Evolutionary conservation across 1,139 yeast species (phyloP).

Genomic region (Schwanniomyces etchellsii): DNA sequence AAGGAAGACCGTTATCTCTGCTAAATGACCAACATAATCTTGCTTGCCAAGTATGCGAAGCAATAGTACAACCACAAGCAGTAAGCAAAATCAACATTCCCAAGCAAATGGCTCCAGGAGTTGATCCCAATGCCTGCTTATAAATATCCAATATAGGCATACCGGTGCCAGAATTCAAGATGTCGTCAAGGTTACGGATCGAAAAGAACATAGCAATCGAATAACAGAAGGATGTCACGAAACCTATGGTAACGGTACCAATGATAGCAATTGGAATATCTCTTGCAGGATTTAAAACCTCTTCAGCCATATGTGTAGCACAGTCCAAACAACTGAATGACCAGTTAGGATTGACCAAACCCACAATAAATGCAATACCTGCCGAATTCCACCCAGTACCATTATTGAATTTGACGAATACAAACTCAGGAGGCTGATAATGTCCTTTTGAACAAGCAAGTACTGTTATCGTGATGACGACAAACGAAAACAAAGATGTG

Average conservation of each 20-base stretch:
- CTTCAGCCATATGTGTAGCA: slow-evolving; percentile 41
- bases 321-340: slow-evolving; percentile 39
- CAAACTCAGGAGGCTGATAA: slow-evolving; percentile 32
- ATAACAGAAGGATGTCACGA: slow-evolving; percentile 34
- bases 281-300: slow-evolving; percentile 28
- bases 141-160: slow-evolving; percentile 38
- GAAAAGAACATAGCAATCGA: slow-evolving; percentile 40
- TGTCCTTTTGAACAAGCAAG: slow-evolving; percentile 32
- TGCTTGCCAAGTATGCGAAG: slow-evolving; percentile 46
- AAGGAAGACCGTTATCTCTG: slow-evolving; percentile 54
- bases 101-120: slow-evolving; percentile 34
- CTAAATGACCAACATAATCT: slow-evolving; percentile 79
- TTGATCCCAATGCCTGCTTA: slow-evolving; percentile 30
- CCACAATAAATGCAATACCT: slow-evolving; percentile 40
- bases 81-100: slow-evolving; percentile 31
- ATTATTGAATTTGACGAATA: slow-evolving; percentile 31
- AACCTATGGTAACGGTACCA: slow-evolving; percentile 39
- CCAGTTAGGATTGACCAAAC: slow-evolving; percentile 41
- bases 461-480: slow-evolving; percentile 30
- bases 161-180: slow-evolving; percentile 26
- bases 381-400: slow-evolving; percentile 37
- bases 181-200: slow-evolving; percentile 25
- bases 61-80: slow-evolving; percentile 37
- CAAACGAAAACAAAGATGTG: slow-evolving; percentile 31
- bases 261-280: slow-evolving; percentile 38